Percentiles rank a stretch among this genome's conserved stretches.
These are phyloP conservation scores for Notholithocarpus densiflorus DNA, from an alignment of 306 rosid species.

Conservation along the genomic window DNA sequence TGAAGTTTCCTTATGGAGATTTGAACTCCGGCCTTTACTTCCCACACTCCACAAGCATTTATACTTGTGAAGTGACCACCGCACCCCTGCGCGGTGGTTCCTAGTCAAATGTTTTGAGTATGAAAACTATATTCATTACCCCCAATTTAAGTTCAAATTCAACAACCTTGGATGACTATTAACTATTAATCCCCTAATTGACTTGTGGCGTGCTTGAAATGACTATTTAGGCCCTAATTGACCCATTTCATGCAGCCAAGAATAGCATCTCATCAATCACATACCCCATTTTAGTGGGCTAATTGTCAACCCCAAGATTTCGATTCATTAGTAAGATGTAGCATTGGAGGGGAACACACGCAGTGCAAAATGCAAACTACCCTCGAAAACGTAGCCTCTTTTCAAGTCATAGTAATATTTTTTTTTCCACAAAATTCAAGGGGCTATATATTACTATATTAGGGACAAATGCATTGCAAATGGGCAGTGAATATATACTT, in stretches of 20 bases:
- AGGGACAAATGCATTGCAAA: background rate
- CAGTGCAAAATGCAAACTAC: background rate
- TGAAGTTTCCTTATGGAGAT: too few species aligned
- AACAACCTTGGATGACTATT: too few species aligned
- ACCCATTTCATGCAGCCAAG: background rate
- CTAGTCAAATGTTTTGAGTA: too few species aligned
- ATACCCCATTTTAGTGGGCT: background rate
- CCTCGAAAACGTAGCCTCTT: background rate
- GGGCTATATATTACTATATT: too few species aligned
- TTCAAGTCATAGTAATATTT: too few species aligned
- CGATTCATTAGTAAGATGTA: background rate
- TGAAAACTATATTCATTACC: too few species aligned
- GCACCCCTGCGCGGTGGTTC: too few species aligned
- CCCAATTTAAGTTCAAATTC: too few species aligned
- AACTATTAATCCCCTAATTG: background rate
- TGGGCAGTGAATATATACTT: background rate
- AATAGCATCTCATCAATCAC: background rate
- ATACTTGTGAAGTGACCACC: too few species aligned
- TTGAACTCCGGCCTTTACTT: too few species aligned
- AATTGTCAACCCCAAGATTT: slow-evolving; percentile 2
- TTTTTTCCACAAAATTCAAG: background rate
- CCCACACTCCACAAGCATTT: too few species aligned
- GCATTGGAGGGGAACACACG: slow-evolving; percentile 29
- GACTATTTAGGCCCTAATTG: background rate
- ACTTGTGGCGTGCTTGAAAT: background rate